phyloP scores from a whole-genome alignment of 805 yeast genomes.

The Alloascoidea africana region DNA sequence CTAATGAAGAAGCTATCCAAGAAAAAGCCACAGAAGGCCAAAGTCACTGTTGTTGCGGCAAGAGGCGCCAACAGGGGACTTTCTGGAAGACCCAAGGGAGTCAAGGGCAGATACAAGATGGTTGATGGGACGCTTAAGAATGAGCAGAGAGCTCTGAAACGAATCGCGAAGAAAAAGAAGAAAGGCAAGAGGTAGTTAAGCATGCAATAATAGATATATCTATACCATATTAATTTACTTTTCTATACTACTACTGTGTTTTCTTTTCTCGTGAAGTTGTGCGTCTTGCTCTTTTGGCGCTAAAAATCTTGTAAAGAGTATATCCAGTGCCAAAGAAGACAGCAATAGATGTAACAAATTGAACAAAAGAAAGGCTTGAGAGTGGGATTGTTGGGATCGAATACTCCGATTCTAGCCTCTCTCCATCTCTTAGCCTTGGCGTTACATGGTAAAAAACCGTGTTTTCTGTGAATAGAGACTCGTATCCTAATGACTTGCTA shows the following conservation, averaged over 20 bases:
- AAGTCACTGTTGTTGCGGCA: conserved; percentile 83
- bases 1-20: conserved; percentile 71
- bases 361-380: too few species aligned
- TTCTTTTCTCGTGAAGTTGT: too few species aligned
- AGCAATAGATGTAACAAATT: too few species aligned
- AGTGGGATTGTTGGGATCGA: too few species aligned
- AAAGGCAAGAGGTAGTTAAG: conserved; percentile 30
- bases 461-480: conserved; percentile 28
- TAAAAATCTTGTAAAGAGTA: too few species aligned
- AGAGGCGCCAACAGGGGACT: conserved; percentile 72
- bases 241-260: too few species aligned
- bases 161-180: conserved; percentile 79
- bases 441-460: conserved; percentile 25
- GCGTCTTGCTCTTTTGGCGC: too few species aligned
- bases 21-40: conserved; percentile 48
- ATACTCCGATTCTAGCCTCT: conserved; percentile 13
- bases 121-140: conserved; percentile 97
- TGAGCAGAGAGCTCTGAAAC: conserved; percentile 83
- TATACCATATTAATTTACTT: too few species aligned
- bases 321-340: too few species aligned
- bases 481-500: conserved; percentile 24
- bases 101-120: conserved; percentile 97
- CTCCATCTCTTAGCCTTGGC: conserved; percentile 8
- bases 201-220: too few species aligned
- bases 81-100: conserved; percentile 92